Conservation (phyloP, 495 filamentous ascomycete genomes). For the Extremus antarcticus region DNA sequence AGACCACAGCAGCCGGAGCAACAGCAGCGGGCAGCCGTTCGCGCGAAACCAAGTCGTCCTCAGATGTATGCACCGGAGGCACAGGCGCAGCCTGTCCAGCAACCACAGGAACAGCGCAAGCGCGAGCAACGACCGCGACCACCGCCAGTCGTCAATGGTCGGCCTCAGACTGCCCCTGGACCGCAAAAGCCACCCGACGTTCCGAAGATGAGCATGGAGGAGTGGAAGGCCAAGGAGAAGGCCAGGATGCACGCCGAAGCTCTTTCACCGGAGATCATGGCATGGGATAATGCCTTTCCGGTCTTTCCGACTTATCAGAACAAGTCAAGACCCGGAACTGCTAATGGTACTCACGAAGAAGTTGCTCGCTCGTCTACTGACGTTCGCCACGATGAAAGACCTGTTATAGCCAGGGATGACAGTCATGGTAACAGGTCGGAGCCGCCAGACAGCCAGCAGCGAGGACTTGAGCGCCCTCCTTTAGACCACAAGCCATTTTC, state of each 20-base stretch:
- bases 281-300: slow-evolving; percentile 26
- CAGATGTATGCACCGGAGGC: slow-evolving; percentile 1
- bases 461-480: background rate
- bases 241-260: slow-evolving; percentile 6
- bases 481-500: slow-evolving; percentile 11
- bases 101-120: background rate
- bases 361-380: background rate
- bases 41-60: background rate
- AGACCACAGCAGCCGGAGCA: slow-evolving; percentile 7
- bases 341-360: slow-evolving; percentile 18
- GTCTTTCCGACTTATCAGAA: slow-evolving; percentile 20
- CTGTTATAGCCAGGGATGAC: background rate
- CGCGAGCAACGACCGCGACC: background rate
- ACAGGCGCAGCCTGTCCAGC: background rate
- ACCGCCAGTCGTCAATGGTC: background rate
- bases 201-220: slow-evolving; percentile 10
- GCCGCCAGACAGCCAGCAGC: background rate
- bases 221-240: slow-evolving; percentile 16
- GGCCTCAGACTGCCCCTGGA: background rate
- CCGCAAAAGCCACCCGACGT: background rate
- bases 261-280: slow-evolving; percentile 2
- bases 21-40: background rate
- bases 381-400: background rate
- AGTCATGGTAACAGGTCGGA: background rate
- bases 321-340: background rate